Evolutionary conservation across 176 grass and related monocot species (phyloP), one percentile per base, ranked within the genome.

Genomic region (Oropetium thomaeum): DNA sequence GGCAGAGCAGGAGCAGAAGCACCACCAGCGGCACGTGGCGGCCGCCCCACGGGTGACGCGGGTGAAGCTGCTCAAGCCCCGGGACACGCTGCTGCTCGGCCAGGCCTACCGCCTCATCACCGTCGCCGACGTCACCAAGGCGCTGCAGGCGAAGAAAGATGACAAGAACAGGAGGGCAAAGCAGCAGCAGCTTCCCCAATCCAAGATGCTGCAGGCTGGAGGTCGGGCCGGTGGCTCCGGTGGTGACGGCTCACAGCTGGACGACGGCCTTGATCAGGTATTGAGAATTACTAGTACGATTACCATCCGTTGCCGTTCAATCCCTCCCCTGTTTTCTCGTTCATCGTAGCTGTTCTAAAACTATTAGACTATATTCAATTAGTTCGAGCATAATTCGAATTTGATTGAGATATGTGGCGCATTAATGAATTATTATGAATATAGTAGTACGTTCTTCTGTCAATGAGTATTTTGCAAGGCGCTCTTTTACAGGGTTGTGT

Each of bases 51-150:
- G 89, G 67, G 39, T 94, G 17, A 98, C 95, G 19, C 74, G 95
- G 66, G 91, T 94, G 51, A 89, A 93, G 82, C 89, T 98, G 33
- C 95, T 98, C 70, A 94, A 98, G 79, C 89, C 95, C 1, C 58
- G 29, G 12, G 95, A 98, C 64, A 85, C 65, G 42, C 84, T 98
- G 60, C 25, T 79, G 61, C 84, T 94, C 27, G 95, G 95, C 22
- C 86, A 92, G 15, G 84, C 88, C 9, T 98, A 98, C 58, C 91
- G 91, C 20, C 91, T 98, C 82, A 90, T 98, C 89, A 85, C 89
- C 71, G 65, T 86, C 64, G 64, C 60, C 77, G 93, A 97, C 76
- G 93, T 93, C 30, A 75, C 81, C 39, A 90, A 63, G 86, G 93
- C 90, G 51, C 42, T 97, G 67, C 71, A 81, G 57, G 79, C 86